Base-by-base conservation (phyloP, 768 basidiomycete genomes). In the Pleurotus cornucopiae region DNA sequence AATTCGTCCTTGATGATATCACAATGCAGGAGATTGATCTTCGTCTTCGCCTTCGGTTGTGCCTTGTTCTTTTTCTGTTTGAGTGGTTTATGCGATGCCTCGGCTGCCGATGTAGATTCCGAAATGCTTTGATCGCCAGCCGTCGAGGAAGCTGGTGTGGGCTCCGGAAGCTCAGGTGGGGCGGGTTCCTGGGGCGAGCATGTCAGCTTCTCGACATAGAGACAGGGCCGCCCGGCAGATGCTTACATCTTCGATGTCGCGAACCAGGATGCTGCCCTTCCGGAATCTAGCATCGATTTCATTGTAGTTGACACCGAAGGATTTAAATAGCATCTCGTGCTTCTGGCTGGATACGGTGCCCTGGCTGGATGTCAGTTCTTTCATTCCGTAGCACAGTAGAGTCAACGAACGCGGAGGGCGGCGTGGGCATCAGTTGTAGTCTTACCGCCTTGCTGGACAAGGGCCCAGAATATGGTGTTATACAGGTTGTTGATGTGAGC, bases 401-500 rank as follows among this genome's bases (percentile, higher is more conserved):
- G 40, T 46, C 6, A 18, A 26, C 77, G 44, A 56, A 94, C 94
- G 63, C 80, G 80, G 5, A 99, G 77, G 0, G 83, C 82, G 25
- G 83, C 81, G 66, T 98, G 91, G 1, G 96, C 96, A 57, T 95
- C 82, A 2, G 84, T 77, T 1, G 87, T 85, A 1, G 84, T 85
- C 67, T 89, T 75, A 0, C 86, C 88, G n/a, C 86, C 89, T 62
- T 90, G 79, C 44, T 87, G 86, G 0, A 98, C 84, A 34, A 99
- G 80, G 0, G 94, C 90, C 97, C 96, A 98, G 66, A 98, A 99
- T 0, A 75, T 76, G 0, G 97, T 98, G 65, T 99, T 99, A 73
- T 98, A 95, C 20, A 99, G 73, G 67, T 99, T 99, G 67, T 99
- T 99, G 67, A 98, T 89, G 67, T 99, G 97, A 0, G 97, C 95